Percentiles rank a stretch among this genome's conserved stretches.
Conservation (phyloP, 75 land plant genomes). For the Ceratopteris richardii region DNA sequence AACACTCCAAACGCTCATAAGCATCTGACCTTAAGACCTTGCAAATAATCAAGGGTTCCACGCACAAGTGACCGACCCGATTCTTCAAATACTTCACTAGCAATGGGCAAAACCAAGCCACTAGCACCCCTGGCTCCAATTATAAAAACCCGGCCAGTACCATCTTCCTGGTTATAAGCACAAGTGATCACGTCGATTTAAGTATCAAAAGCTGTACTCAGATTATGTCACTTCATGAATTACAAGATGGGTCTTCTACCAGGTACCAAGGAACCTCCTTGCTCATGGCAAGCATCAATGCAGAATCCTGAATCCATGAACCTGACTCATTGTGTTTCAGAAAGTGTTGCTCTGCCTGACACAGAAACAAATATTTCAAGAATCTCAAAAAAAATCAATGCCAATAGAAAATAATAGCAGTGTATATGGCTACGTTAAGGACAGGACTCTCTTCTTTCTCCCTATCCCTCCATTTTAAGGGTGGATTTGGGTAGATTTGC, state of each 20-base stretch:
- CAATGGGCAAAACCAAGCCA: constrained; percentile 79
- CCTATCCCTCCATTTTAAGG: too few relatives aligned
- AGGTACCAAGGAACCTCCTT: constrained; percentile 98
- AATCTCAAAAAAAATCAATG: not conserved
- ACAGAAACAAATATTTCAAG: constrained; percentile 1
- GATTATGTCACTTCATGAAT: too few relatives aligned
- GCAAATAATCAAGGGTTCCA: constrained; percentile 89
- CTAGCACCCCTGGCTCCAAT: constrained; percentile 86
- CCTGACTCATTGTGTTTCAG: constrained; percentile 97
- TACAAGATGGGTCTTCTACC: too few relatives aligned
- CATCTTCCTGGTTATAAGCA: constrained; percentile 62
- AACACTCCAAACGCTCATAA: too few relatives aligned
- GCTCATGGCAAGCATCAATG: constrained; percentile 80
- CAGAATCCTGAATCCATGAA: constrained; percentile 98
- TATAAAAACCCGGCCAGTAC: constrained; percentile 69
- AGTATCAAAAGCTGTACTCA: not conserved
- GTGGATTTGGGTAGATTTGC: too few relatives aligned
- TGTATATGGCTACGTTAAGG: too few relatives aligned
- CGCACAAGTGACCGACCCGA: constrained; percentile 90
- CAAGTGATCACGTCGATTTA: not conserved
- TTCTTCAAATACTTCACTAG: constrained; percentile 93
- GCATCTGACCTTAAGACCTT: constrained; percentile 77
- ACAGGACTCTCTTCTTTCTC: too few relatives aligned
- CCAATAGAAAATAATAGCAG: not conserved
- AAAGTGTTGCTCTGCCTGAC: constrained; percentile 89